These are phyloP conservation scores for Trametes maxima DNA, from an alignment of 768 basidiomycete species.

Conservation along the genomic window DNA sequence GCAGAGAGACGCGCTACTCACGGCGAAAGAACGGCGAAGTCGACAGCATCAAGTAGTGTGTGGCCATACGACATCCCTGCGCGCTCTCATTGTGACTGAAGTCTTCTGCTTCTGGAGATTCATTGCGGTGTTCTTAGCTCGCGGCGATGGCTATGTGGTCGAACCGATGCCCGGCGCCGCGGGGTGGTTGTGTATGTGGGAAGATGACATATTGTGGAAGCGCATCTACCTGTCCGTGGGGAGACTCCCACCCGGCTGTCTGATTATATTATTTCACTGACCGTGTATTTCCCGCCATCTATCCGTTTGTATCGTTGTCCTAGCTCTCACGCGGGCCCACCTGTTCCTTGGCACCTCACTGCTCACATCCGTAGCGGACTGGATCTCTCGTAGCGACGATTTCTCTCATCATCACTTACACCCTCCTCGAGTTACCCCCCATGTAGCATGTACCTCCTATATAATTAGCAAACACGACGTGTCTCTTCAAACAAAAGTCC, in stretches of 20 bases:
- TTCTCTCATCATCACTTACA: not conserved
- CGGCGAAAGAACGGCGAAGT: constrained; percentile 8
- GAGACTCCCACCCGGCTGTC: not conserved
- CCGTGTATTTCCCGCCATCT: not conserved
- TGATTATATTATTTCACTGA: not conserved
- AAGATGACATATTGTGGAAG: not conserved
- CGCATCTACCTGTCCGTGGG: not conserved
- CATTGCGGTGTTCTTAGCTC: no score
- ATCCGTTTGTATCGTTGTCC: not conserved
- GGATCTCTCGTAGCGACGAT: not conserved
- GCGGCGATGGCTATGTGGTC: no score
- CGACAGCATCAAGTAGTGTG: constrained; percentile 5
- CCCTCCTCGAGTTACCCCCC: not conserved
- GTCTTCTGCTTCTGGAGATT: not conserved
- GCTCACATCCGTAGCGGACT: not conserved
- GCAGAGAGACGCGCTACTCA: constrained; percentile 3
- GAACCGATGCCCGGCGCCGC: no score
- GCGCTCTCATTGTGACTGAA: not conserved
- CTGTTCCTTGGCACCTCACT: not conserved
- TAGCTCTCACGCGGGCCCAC: not conserved
- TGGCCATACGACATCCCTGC: no score
- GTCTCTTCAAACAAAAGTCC: no score
- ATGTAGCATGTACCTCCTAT: constrained; percentile 6
- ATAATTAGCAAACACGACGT: not conserved
- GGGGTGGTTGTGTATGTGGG: no score